Evolutionary conservation across 73 alveolate genomes (phyloP), one percentile per base, ranked within the genome.

Genomic region (Paramecium tetraurelia): DNA sequence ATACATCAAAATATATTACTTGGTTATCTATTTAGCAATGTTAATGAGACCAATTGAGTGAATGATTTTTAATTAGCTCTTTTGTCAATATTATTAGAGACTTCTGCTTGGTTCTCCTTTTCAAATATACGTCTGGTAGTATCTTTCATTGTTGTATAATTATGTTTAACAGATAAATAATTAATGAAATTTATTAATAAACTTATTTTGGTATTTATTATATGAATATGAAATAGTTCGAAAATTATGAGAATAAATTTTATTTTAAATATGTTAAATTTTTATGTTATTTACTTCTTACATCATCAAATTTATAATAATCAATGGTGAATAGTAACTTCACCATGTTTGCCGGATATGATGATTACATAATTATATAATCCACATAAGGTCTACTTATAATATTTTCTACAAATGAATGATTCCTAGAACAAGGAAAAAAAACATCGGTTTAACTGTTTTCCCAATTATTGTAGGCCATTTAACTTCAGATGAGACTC

Each of bases 381-480:
- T 63, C 84, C 24, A 22, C 27, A 27, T 63, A 12, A 63, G 4
- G 50, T 27, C 50, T 27, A 24, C 22, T 29, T 63, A 63, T 27
- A 10, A 63, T 29, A 20, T 63, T 63, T 63, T 63, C 83, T 21
- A 63, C 83, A 11, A 27, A 63, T 63, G 83, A 18, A 33, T 21
- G 20, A 63, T 2, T 53, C 68, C 20, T 29, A 53, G 11, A 53
- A 18, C 10, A n/a, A 12, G 68, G 68, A n/a, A n/a, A n/a, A n/a
- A n/a, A n/a, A n/a, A n/a, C n/a, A n/a, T n/a, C n/a, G n/a, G n/a
- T n/a, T n/a, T 92, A 75, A 95, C 96, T 16, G 35, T 96, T n/a
- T 94, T 95, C 11, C 98, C 97, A 22, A 35, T 93, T 10, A 58
- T 96, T 33, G 98, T 96, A 4, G 97, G 98, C 8, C 33, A 75